Evolutionary conservation across 1,139 yeast species (phyloP), one percentile per base, ranked within the genome.

Genomic region (Candida sanyaensis): DNA sequence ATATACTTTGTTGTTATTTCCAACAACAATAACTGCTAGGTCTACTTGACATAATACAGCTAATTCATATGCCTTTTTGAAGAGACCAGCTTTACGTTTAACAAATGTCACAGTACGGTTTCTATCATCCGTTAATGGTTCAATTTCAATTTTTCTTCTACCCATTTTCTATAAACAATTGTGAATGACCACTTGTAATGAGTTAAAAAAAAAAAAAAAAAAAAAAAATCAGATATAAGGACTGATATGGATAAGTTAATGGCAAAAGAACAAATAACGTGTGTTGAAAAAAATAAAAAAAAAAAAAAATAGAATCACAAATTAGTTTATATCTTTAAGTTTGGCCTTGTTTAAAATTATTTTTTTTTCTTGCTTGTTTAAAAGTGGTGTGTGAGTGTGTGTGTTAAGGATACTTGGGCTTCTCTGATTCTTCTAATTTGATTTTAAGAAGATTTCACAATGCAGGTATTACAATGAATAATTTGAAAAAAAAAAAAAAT

Each of bases 11-110:
- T 88, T 86, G 67, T 89, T 90, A 61, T 82, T 82, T n/a, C 96
- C 96, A 42, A 91, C 77, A 30, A 93, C 90, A 24, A 93, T 83
- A 31, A 93, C 95, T 2, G 98, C 95, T 44, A 93, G 77, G 62
- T 93, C 98, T 7, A 91, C 96, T 55, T 90, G 95, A 65, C 99
- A 92, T 46, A 93, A 75, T 21, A 92, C 92, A 1, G 97, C 86
- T 51, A 93, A 77, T 67, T 93, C 99, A 63, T 92, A 96, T 1
- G 99, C 99, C 66, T 93, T 93, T 64, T 93, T 93, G 73, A 93
- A 92, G 43, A 93, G 74, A 1, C 99, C 99, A 0, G 96, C 96
- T 66, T 92, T 93, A 48, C 99, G 80, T 66, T 93, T 93, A 55
- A 90, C 90, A 66, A 93, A 93, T 0, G 99, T 93, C 30, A 86